phyloP scores from a whole-genome alignment of 805 yeast species.

The Lipomyces oligophaga region DNA sequence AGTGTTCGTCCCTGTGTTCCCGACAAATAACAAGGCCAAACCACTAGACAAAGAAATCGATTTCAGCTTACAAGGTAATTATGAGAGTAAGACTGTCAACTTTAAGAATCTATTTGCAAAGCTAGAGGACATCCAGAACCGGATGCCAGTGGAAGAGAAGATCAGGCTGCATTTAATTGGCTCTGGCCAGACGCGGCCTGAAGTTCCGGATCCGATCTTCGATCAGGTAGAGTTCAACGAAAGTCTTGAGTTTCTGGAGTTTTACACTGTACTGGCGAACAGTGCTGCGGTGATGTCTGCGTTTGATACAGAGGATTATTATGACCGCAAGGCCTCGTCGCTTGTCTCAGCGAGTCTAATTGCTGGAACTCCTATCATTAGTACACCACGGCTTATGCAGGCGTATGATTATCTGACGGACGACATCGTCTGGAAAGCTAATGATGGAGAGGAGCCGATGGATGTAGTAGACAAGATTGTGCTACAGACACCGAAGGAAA shows the following conservation, averaged over 20 bases:
- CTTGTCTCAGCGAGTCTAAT: constrained; percentile 28
- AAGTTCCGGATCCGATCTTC: constrained; percentile 17
- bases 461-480: constrained; percentile 25
- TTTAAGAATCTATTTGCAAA: constrained; percentile 21
- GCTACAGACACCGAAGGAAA: constrained; percentile 19
- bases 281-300: constrained; percentile 27
- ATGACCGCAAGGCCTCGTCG: constrained; percentile 26
- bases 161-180: constrained; percentile 27
- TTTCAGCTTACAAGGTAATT: constrained; percentile 27
- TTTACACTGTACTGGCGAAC: constrained; percentile 22
- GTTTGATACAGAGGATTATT: constrained; percentile 26
- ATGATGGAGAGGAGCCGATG: constrained; percentile 23
- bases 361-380: constrained; percentile 27
- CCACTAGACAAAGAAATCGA: constrained; percentile 18
- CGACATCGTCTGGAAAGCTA: constrained; percentile 26
- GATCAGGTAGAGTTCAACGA: constrained; percentile 26
- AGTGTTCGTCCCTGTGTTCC: constrained; percentile 29
- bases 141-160: constrained; percentile 14
- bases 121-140: constrained; percentile 14
- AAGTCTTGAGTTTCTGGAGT: constrained; percentile 25
- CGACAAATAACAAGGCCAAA: constrained; percentile 18
- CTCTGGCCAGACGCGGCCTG: constrained; percentile 23
- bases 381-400: constrained; percentile 16
- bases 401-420: constrained; percentile 26
- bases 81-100: constrained; percentile 27